These are phyloP conservation scores for Sclerotinia borealis DNA, from an alignment of 2,329 filamentous ascomycete species.

Conservation along the genomic window DNA sequence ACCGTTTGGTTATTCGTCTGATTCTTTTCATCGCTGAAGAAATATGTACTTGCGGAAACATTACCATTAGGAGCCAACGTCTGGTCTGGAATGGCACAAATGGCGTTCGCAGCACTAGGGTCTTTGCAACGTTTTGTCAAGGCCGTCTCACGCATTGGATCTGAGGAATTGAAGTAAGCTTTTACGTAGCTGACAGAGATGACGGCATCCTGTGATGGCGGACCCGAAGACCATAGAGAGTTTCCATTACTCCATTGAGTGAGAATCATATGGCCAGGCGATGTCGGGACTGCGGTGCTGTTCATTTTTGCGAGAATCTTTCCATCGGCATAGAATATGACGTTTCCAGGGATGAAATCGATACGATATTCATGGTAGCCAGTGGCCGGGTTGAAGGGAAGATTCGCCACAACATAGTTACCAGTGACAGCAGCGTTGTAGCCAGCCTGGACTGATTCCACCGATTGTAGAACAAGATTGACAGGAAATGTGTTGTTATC, in stretches of 20 bases:
- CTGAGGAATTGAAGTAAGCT: constrained; percentile 72
- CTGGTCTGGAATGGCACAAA: constrained; percentile 47
- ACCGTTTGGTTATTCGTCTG: constrained; percentile 45
- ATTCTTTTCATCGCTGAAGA: constrained; percentile 44
- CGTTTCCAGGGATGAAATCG: constrained; percentile 58
- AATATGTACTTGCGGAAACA: constrained; percentile 36
- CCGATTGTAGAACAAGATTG: constrained; percentile 71
- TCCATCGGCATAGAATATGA: constrained; percentile 66
- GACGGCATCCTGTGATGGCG: constrained; percentile 55
- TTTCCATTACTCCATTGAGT: constrained; percentile 79
- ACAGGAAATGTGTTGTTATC: constrained; percentile 49
- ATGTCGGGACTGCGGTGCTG: constrained; percentile 48
- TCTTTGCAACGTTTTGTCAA: constrained; percentile 39
- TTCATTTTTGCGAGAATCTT: constrained; percentile 51
- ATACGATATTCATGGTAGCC: constrained; percentile 75
- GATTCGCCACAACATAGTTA: constrained; percentile 49
- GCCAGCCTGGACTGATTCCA: constrained; percentile 49
- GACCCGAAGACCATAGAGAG: constrained; percentile 62
- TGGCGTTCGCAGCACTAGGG: constrained; percentile 33
- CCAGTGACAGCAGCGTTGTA: constrained; percentile 57
- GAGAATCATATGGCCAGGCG: constrained; percentile 60
- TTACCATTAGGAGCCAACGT: constrained; percentile 33
- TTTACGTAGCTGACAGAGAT: constrained; percentile 66
- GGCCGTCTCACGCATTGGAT: constrained; percentile 34
- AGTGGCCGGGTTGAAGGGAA: constrained; percentile 60